Conservation (phyloP, 139 green algal species). For the Picochlorum sp. region DNA sequence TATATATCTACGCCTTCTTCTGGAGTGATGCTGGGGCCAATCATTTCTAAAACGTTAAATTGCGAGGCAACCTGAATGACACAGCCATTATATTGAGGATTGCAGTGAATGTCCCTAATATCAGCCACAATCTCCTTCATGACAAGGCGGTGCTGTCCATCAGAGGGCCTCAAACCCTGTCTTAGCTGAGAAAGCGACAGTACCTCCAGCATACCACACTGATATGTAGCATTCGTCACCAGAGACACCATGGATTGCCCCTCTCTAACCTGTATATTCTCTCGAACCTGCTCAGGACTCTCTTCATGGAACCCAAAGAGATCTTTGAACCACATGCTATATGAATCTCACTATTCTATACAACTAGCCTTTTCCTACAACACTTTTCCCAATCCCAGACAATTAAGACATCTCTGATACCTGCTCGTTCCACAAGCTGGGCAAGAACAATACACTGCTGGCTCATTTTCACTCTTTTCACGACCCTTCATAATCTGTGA, state of each 20-base stretch:
- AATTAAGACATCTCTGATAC: conserved; percentile 28
- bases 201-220: not conserved
- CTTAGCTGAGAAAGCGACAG: not conserved
- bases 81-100: conserved; percentile 1
- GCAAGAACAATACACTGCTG: conserved; percentile 8
- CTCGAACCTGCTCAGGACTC: not conserved
- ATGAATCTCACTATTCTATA: not conserved
- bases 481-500: conserved; percentile 6
- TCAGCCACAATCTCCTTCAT: conserved; percentile 1
- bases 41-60: conserved; percentile 1
- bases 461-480: not conserved
- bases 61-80: conserved; percentile 4
- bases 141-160: not conserved
- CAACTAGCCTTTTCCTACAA: not conserved
- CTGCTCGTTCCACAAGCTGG: conserved; percentile 21
- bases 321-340: not conserved
- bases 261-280: not conserved
- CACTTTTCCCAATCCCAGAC: conserved; percentile 21
- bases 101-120: not conserved
- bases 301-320: conserved; percentile 1
- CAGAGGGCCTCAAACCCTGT: not conserved
- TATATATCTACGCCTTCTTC: conserved; percentile 1
- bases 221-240: not conserved
- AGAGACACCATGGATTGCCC: not conserved
- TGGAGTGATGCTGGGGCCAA: not conserved